phyloP scores from a whole-genome alignment of 2,329 filamentous ascomycete genomes.

The Sodiomyces alkalinus region DNA sequence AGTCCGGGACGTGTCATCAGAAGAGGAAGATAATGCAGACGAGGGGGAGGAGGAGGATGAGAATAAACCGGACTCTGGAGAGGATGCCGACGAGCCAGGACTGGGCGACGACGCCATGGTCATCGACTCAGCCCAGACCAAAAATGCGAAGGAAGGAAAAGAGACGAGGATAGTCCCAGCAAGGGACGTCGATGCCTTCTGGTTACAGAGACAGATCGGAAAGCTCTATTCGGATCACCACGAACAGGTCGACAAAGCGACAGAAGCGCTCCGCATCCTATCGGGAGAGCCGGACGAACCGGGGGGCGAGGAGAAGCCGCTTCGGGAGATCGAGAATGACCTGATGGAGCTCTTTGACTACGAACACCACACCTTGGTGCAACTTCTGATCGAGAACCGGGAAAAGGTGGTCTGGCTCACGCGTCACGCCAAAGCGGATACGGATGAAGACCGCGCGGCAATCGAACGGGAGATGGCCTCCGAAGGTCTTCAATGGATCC shows the following conservation, averaged over 20 bases:
- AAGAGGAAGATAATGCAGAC: constrained; percentile 58
- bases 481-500: constrained; percentile 70
- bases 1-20: constrained; percentile 75
- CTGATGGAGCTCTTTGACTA: constrained; percentile 98
- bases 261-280: constrained; percentile 67
- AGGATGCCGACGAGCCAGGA: constrained; percentile 22
- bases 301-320: constrained; percentile 66
- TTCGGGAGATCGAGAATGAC: constrained; percentile 94
- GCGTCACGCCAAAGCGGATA: constrained; percentile 66
- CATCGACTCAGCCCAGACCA: constrained; percentile 50
- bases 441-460: constrained; percentile 57
- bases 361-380: constrained; percentile 84
- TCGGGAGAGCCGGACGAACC: constrained; percentile 55
- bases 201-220: constrained; percentile 88
- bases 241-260: constrained; percentile 83
- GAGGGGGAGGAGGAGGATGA: constrained; percentile 48
- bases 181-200: constrained; percentile 91
- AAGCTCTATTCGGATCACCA: constrained; percentile 81
- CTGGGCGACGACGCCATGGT: constrained; percentile 67
- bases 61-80: constrained; percentile 31
- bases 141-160: constrained; percentile 27
- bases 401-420: constrained; percentile 96
- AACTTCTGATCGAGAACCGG: constrained; percentile 78
- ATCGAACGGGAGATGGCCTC: constrained; percentile 87
- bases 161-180: constrained; percentile 55